Base-by-base conservation (phyloP, 345 rosid genomes). In the Acer yangbiense region DNA sequence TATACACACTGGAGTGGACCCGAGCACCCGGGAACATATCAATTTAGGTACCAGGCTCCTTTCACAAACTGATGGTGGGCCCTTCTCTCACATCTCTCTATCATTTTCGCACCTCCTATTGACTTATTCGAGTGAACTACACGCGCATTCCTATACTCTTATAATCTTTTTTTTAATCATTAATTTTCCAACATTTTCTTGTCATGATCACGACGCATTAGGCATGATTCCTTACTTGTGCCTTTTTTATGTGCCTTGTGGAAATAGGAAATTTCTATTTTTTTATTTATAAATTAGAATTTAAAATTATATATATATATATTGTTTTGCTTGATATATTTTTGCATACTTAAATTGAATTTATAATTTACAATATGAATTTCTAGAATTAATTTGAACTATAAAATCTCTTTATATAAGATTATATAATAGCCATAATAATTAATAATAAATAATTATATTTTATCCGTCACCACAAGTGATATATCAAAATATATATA, bases 1-100 rank as follows among this genome's bases (percentile, higher is more conserved):
- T 52, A 72, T 80, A 0, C n/a, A 4, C 64, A 20, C 27, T 60
- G 64, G 64, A 17, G 65, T 63, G 68, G 63, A 79, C 73, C 85
- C 82, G 27, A 1, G 18, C 79, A 46, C 73, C 55, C 55, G 12
- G 71, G 76, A 72, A 77, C 77, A 57, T 29, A 20, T 64, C 65
- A 75, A 63, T 48, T 84, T 82, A 80, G 89, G 89, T 84, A 82
- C 71, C 25, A 9, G 60, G 86, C 67, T 57, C 68, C 81, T 84
- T 80, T 84, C 84, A 74, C 13, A 6, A 72, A 71, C 76, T 75
- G 1, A n/a, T 16, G 44, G 69, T 71, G 52, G 82, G 84, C 39
- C 67, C 7, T 18, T 16, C 4, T 48, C 78, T 18, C 13, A 27
- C 44, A 23, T 46, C 4, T 3, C 18, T 35, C 32, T 32, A 5